Evolutionary conservation across 331 rosid genomes (phyloP), one percentile per base, ranked within the genome.

Genomic region (Acacia pycnantha): DNA sequence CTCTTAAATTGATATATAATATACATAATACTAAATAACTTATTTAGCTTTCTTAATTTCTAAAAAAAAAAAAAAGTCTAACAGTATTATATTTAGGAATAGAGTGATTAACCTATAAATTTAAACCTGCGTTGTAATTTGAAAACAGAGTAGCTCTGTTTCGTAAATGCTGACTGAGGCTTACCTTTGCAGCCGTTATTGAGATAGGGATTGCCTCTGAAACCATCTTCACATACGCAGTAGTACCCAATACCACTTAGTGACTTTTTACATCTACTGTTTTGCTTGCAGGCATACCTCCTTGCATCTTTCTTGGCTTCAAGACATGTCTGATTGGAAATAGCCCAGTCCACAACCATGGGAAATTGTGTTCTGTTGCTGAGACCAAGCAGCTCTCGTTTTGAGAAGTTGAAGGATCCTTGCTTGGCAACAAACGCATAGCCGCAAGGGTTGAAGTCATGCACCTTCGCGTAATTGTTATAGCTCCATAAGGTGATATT

Each of bases 211-310:
- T 66, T 66, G 11, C 71, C 82, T 33, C 8, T 1, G 67, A 22
- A 67, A 0, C 76, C 82, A 0, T 58, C 1, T 48, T 40, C 12
- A 24, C 82, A 79, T 33, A 22, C 21, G 51, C 82, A 79, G 1
- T 22, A 9, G 68, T 79, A 79, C 2, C 76, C 76, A 13, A 31
- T 31, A 31, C 2, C 53, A 29, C 16, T 78, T 35, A 31, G 4
- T 31, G 43, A 64, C 7, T 22, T 40, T 9, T 64, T 24, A 8
- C 22, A 12, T 53, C 8, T 5, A 5, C 47, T 48, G 51, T 67
- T 78, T 2, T 33, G 48, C 51, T 67, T 78, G 67, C 82, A 67
- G 1, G 75, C 75, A 19, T 62, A 77, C 18, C 12, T 62, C 15
- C 7, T 21, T 7, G 6, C 12, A 16, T 66, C 40, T 33, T 27